These are phyloP conservation scores for Colletotrichum godetiae DNA, from an alignment of 2,329 filamentous ascomycete genomes.

Conservation along the genomic window DNA sequence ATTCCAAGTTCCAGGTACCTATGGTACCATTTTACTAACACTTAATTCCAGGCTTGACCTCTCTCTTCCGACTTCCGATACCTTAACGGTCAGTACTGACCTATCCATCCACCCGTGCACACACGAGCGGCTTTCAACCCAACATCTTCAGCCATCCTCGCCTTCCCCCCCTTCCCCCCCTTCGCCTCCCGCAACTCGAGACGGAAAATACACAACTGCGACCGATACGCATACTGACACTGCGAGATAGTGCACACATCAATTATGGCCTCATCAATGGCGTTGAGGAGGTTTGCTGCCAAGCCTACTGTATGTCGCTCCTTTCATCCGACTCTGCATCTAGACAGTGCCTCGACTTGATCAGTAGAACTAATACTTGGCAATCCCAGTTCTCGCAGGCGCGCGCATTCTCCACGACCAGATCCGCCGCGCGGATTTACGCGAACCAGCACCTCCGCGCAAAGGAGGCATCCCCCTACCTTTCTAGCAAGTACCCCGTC, in stretches of 20 bases:
- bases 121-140: neutral
- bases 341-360: neutral
- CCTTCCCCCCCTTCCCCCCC: neutral
- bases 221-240: constrained; percentile 12
- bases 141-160: constrained; percentile 10
- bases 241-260: constrained; percentile 21
- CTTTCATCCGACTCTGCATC: constrained; percentile 5
- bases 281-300: constrained; percentile 69
- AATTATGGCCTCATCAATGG: constrained; percentile 72
- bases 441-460: constrained; percentile 87
- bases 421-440: constrained; percentile 85
- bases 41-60: constrained; percentile 7
- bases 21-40: neutral
- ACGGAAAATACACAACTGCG: neutral
- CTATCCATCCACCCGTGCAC: neutral
- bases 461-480: constrained; percentile 89
- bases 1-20: neutral
- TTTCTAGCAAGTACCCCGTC: constrained; percentile 92
- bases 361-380: constrained; percentile 5
- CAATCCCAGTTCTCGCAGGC: constrained; percentile 71
- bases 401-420: constrained; percentile 88
- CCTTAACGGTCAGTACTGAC: constrained; percentile 20
- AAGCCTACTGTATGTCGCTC: constrained; percentile 64
- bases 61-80: constrained; percentile 14
- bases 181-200: neutral